Evolutionary conservation across 208 protist species (phyloP).

Genomic region (Polymyxa betae): DNA sequence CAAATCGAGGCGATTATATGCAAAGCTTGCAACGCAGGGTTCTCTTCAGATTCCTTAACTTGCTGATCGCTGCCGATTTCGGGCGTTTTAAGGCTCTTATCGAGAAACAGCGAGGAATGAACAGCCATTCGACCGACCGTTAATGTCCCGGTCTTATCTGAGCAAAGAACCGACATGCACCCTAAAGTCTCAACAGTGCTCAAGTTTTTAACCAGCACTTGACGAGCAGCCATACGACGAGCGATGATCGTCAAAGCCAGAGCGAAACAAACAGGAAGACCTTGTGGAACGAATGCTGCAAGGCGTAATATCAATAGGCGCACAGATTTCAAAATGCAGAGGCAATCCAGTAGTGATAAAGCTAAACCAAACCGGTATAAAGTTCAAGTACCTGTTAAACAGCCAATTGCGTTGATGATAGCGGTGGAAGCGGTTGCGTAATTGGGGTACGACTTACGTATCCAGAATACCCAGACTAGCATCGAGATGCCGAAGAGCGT

Average conservation of each 20-base stretch:
- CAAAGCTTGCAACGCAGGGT: not conserved
- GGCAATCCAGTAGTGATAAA: too few species aligned
- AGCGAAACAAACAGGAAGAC: constrained; percentile 76
- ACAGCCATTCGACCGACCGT: constrained; percentile 67
- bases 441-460: not conserved
- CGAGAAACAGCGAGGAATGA: not conserved
- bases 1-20: not conserved
- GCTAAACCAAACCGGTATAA: too few species aligned
- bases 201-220: constrained; percentile 81
- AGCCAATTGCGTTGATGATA: constrained; percentile 3
- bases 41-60: not conserved
- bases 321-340: too few species aligned
- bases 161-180: constrained; percentile 78
- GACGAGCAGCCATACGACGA: constrained; percentile 71
- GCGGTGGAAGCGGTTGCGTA: not conserved
- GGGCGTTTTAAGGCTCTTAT: not conserved
- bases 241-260: constrained; percentile 80
- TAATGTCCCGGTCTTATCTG: constrained; percentile 85
- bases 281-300: constrained; percentile 80
- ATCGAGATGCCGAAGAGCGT: not conserved
- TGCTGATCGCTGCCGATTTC: not conserved
- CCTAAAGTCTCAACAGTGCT: constrained; percentile 83
- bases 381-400: too few species aligned
- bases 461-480: constrained; percentile 13
- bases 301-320: too few species aligned